phyloP scores from a whole-genome alignment of 2,329 filamentous ascomycete genomes.

The Harringtonia lauricola region DNA sequence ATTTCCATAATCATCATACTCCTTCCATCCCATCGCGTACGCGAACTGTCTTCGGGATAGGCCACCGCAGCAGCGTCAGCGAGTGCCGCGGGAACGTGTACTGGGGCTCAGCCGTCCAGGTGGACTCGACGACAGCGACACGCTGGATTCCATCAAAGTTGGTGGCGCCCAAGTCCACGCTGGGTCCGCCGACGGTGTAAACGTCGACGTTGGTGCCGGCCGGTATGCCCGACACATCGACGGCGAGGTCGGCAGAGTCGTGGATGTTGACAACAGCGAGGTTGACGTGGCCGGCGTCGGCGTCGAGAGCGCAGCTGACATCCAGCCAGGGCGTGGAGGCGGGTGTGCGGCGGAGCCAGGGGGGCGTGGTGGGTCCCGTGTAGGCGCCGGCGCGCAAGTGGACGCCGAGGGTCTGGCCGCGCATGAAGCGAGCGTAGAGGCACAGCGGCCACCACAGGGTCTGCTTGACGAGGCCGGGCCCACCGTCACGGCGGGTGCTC shows the following conservation, averaged over 20 bases:
- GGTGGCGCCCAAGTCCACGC: constrained; percentile 1
- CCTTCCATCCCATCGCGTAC: too few relatives aligned
- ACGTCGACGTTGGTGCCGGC: constrained; percentile 39
- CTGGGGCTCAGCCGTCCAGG: background rate
- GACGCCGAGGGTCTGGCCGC: constrained; percentile 55
- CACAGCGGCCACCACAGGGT: constrained; percentile 66
- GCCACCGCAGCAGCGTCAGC: background rate
- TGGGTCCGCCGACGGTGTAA: constrained; percentile 1
- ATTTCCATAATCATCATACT: too few relatives aligned
- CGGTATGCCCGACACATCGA: constrained; percentile 49
- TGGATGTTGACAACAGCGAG: constrained; percentile 61
- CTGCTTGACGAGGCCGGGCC: constrained; percentile 54
- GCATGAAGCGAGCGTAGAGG: constrained; percentile 62
- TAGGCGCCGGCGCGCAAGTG: constrained; percentile 49
- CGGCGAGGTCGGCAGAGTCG: constrained; percentile 37
- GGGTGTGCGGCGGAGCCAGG: constrained; percentile 52
- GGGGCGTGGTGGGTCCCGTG: constrained; percentile 53
- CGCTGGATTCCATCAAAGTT: background rate
- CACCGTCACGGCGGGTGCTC: constrained; percentile 45
- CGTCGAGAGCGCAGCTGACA: constrained; percentile 48
- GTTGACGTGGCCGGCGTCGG: constrained; percentile 44
- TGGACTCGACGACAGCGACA: background rate
- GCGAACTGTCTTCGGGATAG: too few relatives aligned
- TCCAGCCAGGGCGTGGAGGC: constrained; percentile 56
- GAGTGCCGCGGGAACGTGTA: background rate